These are phyloP conservation scores for Hypoxylon sp. DNA, from an alignment of 2,329 filamentous ascomycete species.

Conservation along the genomic window DNA sequence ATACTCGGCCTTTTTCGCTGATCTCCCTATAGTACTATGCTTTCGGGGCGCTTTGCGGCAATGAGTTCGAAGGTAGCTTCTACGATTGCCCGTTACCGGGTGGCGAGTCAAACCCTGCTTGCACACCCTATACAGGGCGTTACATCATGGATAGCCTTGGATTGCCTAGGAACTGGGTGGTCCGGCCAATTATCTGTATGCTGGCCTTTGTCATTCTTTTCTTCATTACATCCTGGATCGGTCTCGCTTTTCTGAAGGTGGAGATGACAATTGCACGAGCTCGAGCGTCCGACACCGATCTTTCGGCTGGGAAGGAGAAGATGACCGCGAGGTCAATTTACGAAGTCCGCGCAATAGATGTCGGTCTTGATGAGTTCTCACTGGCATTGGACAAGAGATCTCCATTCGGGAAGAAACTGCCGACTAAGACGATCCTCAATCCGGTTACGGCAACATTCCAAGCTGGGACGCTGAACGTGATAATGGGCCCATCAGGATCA, in stretches of 20 bases:
- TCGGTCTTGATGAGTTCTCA: conserved; percentile 75
- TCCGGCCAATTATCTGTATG: conserved; percentile 74
- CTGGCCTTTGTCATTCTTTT: conserved; percentile 75
- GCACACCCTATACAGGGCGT: conserved; percentile 76
- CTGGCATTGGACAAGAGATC: conserved; percentile 75
- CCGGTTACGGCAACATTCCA: conserved; percentile 77
- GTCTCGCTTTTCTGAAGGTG: conserved; percentile 74
- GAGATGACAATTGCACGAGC: conserved; percentile 79
- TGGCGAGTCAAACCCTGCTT: conserved; percentile 74
- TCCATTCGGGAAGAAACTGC: conserved; percentile 65
- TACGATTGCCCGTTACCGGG: conserved; percentile 79
- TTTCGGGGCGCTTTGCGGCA: conserved; percentile 78
- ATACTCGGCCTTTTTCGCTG: conserved; percentile 38
- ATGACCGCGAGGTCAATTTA: conserved; percentile 68
- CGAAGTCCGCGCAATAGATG: conserved; percentile 72
- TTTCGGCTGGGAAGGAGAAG: conserved; percentile 79
- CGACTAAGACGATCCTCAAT: conserved; percentile 73
- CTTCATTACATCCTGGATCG: conserved; percentile 70
- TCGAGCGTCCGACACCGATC: conserved; percentile 70
- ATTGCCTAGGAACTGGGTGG: conserved; percentile 77
- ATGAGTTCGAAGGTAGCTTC: conserved; percentile 80
- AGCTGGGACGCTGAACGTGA: conserved; percentile 78
- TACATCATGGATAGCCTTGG: conserved; percentile 79
- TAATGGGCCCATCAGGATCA: conserved; percentile 84
- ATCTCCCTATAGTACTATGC: conserved; percentile 70